Evolutionary conservation across 2,329 filamentous ascomycete genomes (phyloP).

Genomic region (Claviceps arundinis): DNA sequence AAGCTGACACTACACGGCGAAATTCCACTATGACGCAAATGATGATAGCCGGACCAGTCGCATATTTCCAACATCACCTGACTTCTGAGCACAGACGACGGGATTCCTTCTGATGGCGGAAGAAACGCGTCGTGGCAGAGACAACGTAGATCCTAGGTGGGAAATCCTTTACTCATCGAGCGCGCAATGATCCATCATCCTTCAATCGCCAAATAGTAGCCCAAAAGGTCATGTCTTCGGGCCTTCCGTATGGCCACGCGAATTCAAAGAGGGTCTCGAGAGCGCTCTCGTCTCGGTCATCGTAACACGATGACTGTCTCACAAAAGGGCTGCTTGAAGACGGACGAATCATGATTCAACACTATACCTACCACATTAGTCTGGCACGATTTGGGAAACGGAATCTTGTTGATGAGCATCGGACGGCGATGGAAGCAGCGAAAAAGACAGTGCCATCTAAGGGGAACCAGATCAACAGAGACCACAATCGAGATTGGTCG

Average conservation of each 20-base stretch:
- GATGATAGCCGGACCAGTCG: background rate
- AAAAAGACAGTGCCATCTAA: background rate
- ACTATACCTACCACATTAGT: background rate
- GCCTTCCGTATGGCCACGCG: conserved; percentile 6
- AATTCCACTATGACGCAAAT: background rate
- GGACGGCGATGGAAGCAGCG: background rate
- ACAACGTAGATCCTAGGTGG: background rate
- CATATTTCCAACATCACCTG: background rate
- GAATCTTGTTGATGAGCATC: background rate
- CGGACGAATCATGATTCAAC: background rate
- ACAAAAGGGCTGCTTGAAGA: conserved; percentile 2
- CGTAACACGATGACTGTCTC: conserved; percentile 6
- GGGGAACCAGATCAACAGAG: background rate
- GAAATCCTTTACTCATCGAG: background rate
- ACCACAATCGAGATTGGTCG: background rate
- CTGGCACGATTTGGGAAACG: background rate
- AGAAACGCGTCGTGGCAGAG: background rate
- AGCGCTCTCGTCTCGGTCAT: conserved; percentile 1
- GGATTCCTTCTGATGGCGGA: background rate
- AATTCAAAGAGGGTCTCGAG: conserved; percentile 1
- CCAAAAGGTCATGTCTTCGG: conserved; percentile 2
- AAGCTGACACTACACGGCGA: conserved; percentile 1
- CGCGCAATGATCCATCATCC: background rate
- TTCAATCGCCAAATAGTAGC: background rate
- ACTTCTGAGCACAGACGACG: background rate